A percentile compares a stretch with the other conserved stretches of the same genome.
Conservation (phyloP, 805 yeast species). For the Saturnispora zaruensis region DNA sequence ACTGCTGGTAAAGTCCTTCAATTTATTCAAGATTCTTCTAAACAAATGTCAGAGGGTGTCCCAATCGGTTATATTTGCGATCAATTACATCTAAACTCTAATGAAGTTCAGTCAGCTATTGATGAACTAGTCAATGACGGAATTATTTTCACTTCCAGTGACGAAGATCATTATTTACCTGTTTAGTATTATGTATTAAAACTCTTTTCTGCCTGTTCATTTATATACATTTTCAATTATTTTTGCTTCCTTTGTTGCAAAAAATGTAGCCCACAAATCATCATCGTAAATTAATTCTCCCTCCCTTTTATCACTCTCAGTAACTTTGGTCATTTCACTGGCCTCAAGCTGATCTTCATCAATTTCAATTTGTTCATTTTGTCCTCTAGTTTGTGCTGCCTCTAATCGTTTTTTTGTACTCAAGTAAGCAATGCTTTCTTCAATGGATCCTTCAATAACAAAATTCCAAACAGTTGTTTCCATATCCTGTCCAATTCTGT, state of each 20-base stretch:
- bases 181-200: conserved; percentile 28
- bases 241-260: conserved; percentile 29
- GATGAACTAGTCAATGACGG: conserved; percentile 57
- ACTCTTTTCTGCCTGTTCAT: not conserved
- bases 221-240: conserved; percentile 14
- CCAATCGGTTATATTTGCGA: conserved; percentile 56
- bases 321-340: conserved; percentile 44
- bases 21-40: conserved; percentile 43
- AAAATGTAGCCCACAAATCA: conserved; percentile 59
- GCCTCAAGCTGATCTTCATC: conserved; percentile 43
- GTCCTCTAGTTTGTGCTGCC: conserved; percentile 27
- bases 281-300: conserved; percentile 53
- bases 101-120: conserved; percentile 42
- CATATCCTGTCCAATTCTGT: conserved; percentile 79
- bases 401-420: conserved; percentile 52
- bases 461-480: conserved; percentile 91
- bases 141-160: conserved; percentile 58
- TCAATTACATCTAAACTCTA: conserved; percentile 40
- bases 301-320: conserved; percentile 40
- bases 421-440: conserved; percentile 72
- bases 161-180: conserved; percentile 53
- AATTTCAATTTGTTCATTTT: conserved; percentile 15
- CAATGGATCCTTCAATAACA: conserved; percentile 74
- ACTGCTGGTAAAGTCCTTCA: conserved; percentile 32
- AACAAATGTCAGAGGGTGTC: conserved; percentile 67